Percentiles rank a stretch among this genome's conserved stretches.
Evolutionary conservation across 768 basidiomycete species (phyloP).

Genomic region (Mycena chlorophos): DNA sequence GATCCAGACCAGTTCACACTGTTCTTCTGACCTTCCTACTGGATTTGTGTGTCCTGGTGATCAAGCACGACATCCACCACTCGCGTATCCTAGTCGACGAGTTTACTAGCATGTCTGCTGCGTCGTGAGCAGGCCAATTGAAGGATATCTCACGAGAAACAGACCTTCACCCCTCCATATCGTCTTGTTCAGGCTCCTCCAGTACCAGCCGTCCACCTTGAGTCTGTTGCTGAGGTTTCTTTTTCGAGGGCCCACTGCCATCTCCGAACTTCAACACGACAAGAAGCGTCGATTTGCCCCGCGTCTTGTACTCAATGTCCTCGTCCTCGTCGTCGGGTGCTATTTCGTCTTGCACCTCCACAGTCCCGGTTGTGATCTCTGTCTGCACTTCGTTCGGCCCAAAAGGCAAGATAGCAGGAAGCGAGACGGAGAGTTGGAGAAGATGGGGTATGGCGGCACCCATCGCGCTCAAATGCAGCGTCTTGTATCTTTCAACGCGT

Average conservation of each 20-base stretch:
- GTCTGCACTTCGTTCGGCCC: slow-evolving; percentile 59
- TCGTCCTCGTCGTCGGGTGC: slow-evolving; percentile 73
- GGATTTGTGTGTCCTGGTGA: no score
- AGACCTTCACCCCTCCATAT: slow-evolving; percentile 33
- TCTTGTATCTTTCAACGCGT: slow-evolving; percentile 56
- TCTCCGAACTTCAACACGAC: slow-evolving; percentile 63
- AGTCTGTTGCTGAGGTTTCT: slow-evolving; percentile 26
- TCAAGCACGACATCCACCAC: no score
- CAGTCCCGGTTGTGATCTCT: slow-evolving; percentile 66
- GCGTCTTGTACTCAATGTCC: slow-evolving; percentile 60
- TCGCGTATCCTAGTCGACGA: no score
- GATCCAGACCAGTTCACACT: no score
- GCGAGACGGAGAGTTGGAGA: slow-evolving; percentile 63
- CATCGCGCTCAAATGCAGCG: slow-evolving; percentile 76
- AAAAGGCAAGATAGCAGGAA: slow-evolving; percentile 74
- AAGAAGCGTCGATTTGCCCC: slow-evolving; percentile 69
- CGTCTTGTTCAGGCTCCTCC: slow-evolving; percentile 46
- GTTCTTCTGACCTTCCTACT: no score
- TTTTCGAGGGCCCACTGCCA: slow-evolving; percentile 41
- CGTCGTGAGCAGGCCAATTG: no score
- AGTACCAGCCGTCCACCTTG: slow-evolving; percentile 33
- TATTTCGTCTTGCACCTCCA: slow-evolving; percentile 78
- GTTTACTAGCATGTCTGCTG: no score
- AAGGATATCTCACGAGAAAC: neutral
- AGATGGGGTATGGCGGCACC: slow-evolving; percentile 89